Evolutionary conservation across 192 early-diverging fungal species (phyloP), one percentile per base, ranked within the genome.

Genomic region (Lunasporangiospora selenospora): DNA sequence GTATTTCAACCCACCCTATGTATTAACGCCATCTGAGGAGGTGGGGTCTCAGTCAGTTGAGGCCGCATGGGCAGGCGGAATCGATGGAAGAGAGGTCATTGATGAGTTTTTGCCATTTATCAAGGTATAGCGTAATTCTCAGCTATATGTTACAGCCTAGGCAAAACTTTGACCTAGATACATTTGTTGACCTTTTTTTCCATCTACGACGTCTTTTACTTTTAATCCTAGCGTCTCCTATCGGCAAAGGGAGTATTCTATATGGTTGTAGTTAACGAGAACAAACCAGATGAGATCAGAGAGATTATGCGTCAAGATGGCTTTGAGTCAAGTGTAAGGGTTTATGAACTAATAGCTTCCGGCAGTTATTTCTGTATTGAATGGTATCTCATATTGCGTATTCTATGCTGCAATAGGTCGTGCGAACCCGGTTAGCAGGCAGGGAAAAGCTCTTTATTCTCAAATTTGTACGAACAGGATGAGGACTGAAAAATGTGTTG

Each of bases 1-100:
- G 7, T 61, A 92, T 30, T 97, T 97, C 71, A 99, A 99, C 56
- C 97, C 97, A 18, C 97, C 97, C 0, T 99, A 99, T 65, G 97
- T 93, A 7, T 88, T 95, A 1, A 98, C 97, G 1, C 81, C 89
- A 1, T 76, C 80, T 8, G 84, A 86, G 16, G 97, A 98, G 44
- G 86, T 96, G 1, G 88, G 86, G n/a, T 78, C 82, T 4, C 64
- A 75, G 51, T 76, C 67, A 15, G 91, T 97, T 36, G 92, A 89
- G 19, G 91, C 91, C 1, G 80, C 91, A 0, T 98, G 97, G 97
- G 95, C 97, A 0, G 97, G 97, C 7, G 97, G 97, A 4, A 81
- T 87, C n/a, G 81, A 90, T 53, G 97, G 97, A 11, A 75, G 94
- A 13, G 89, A 93, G 58, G 95, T 98, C 6, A 87, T 94, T 59